These are phyloP conservation scores for Saksenaea oblongispora DNA, from an alignment of 371 early-diverging fungal species.

Conservation along the genomic window DNA sequence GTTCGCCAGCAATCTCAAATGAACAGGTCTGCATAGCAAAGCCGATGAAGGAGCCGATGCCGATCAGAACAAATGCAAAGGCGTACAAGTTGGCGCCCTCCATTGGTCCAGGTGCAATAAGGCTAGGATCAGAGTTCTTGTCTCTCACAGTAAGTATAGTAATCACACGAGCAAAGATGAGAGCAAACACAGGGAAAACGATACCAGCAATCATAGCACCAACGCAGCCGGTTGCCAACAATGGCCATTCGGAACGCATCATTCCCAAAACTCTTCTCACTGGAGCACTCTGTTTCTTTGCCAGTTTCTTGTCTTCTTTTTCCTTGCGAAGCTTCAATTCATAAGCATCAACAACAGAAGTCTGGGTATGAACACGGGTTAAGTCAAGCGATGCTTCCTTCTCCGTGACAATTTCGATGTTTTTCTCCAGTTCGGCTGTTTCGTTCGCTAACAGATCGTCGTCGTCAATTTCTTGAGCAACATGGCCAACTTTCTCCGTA, in stretches of 20 bases:
- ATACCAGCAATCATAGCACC: slow-evolving; percentile 62
- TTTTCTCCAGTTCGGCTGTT: slow-evolving; percentile 14
- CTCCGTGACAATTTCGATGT: slow-evolving; percentile 16
- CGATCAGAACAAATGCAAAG: slow-evolving; percentile 74
- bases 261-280: slow-evolving; percentile 35
- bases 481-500: slow-evolving; percentile 25
- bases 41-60: slow-evolving; percentile 50
- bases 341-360: slow-evolving; percentile 41
- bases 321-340: slow-evolving; percentile 49
- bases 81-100: slow-evolving; percentile 72
- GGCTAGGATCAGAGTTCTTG: slow-evolving; percentile 20
- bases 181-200: slow-evolving; percentile 55
- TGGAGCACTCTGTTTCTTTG: slow-evolving; percentile 52
- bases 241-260: slow-evolving; percentile 42
- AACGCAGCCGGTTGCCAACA: slow-evolving; percentile 38
- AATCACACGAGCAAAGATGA: slow-evolving; percentile 46
- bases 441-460: slow-evolving; percentile 22
- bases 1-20: slow-evolving; percentile 58
- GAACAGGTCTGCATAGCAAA: slow-evolving; percentile 37
- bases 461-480: slow-evolving; percentile 17
- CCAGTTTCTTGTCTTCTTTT: slow-evolving; percentile 41
- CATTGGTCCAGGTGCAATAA: slow-evolving; percentile 35
- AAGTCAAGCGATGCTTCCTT: slow-evolving; percentile 22
- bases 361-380: slow-evolving; percentile 15
- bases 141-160: slow-evolving; percentile 15